Conservation (phyloP, 805 yeast species). For the Cyberlindnera nakhonratchasimensis region DNA sequence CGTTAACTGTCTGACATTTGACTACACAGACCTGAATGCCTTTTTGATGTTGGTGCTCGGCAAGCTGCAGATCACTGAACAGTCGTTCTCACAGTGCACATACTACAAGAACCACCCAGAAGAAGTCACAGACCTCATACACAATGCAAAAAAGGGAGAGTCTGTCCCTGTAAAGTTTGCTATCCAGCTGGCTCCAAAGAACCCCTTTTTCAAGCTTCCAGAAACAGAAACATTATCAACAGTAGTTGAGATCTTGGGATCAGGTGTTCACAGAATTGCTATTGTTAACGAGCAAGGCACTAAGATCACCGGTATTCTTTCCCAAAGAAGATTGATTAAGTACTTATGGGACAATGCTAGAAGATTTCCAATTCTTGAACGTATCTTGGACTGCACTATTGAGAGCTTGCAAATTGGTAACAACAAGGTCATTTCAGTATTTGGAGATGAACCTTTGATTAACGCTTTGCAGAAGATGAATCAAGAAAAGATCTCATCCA, state of each 20-base stretch:
- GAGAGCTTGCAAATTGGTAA: constrained; percentile 76
- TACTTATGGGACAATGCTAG: constrained; percentile 93
- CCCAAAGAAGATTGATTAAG: constrained; percentile 83
- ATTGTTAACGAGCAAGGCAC: constrained; percentile 53
- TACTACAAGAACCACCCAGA: constrained; percentile 32
- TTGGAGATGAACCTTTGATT: constrained; percentile 81
- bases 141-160: constrained; percentile 77
- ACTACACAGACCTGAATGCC: constrained; percentile 86
- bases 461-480: constrained; percentile 89
- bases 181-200: constrained; percentile 78
- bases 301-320: constrained; percentile 74
- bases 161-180: constrained; percentile 92
- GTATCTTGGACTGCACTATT: constrained; percentile 62
- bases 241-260: constrained; percentile 85
- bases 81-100: constrained; percentile 26
- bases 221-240: constrained; percentile 65
- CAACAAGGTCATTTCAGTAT: constrained; percentile 68
- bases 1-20: constrained; percentile 78
- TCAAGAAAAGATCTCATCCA: constrained; percentile 75
- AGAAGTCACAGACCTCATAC: constrained; percentile 40
- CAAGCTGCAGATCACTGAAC: constrained; percentile 44
- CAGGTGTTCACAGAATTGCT: constrained; percentile 93
- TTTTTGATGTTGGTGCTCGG: constrained; percentile 82
- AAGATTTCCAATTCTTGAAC: constrained; percentile 76
- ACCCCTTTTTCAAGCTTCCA: constrained; percentile 77